These are phyloP conservation scores for Fusarium coicis DNA, from an alignment of 2,329 filamentous ascomycete species.

Conservation along the genomic window DNA sequence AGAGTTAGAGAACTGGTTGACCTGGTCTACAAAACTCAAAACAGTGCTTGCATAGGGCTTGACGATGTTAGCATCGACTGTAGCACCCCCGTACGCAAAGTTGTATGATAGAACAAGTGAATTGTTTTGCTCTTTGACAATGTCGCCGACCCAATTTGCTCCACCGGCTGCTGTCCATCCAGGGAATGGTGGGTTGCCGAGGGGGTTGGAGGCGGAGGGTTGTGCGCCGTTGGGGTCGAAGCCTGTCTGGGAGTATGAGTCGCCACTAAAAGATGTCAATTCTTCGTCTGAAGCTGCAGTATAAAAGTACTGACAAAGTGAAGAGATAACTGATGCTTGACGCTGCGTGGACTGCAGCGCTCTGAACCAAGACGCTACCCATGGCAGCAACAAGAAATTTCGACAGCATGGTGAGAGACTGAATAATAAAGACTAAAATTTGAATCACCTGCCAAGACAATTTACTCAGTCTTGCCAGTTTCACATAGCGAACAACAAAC, in stretches of 20 bases:
- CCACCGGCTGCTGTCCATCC: conserved; percentile 62
- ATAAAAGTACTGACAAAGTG: conserved; percentile 25
- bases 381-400: conserved; percentile 4
- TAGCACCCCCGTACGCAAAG: conserved; percentile 65
- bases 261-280: conserved; percentile 38
- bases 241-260: conserved; percentile 52
- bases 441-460: background rate
- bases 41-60: conserved; percentile 62
- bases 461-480: background rate
- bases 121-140: conserved; percentile 59
- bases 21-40: conserved; percentile 38
- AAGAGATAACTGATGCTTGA: conserved; percentile 29
- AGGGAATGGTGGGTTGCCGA: conserved; percentile 70
- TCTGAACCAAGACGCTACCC: background rate
- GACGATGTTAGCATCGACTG: conserved; percentile 62
- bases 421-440: too few relatives aligned
- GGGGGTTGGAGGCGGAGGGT: conserved; percentile 64
- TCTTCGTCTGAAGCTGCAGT: background rate
- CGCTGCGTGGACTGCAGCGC: background rate
- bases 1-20: conserved; percentile 46
- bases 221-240: conserved; percentile 64
- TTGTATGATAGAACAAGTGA: conserved; percentile 61
- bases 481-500: fast-evolving
- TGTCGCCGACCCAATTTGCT: conserved; percentile 62
- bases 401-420: background rate